Percentiles rank a stretch among this genome's conserved stretches.
These are phyloP conservation scores for Chenopodium formosanum DNA, from an alignment of 148 eudicot species.

Conservation along the genomic window DNA sequence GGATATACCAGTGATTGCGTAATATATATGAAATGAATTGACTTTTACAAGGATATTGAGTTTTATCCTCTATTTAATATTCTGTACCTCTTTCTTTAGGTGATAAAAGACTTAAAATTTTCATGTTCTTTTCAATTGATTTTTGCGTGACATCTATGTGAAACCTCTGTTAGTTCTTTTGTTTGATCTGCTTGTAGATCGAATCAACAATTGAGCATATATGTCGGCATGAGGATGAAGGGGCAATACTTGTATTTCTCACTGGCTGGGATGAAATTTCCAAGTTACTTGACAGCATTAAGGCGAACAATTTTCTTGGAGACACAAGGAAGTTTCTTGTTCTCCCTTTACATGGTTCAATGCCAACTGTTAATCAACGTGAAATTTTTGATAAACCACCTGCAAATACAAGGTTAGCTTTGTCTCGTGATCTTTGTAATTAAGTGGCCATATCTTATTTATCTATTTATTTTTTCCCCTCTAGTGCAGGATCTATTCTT, in stretches of 20 bases:
- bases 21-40: background rate
- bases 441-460: slow-evolving; percentile 1
- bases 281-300: slow-evolving; percentile 71
- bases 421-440: background rate
- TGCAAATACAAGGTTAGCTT: slow-evolving; percentile 49
- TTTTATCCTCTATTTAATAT: background rate
- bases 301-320: slow-evolving; percentile 62
- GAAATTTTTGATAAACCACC: slow-evolving; percentile 96
- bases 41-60: background rate
- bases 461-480: background rate
- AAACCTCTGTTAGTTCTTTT: background rate
- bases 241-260: slow-evolving; percentile 93
- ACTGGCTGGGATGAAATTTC: slow-evolving; percentile 99
- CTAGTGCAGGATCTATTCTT: too few species aligned
- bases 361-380: slow-evolving; percentile 92
- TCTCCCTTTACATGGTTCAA: slow-evolving; percentile 96
- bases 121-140: background rate
- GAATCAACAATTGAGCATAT: slow-evolving; percentile 84
- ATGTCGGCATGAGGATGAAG: slow-evolving; percentile 76
- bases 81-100: background rate
- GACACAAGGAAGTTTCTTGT: slow-evolving; percentile 67
- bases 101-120: background rate
- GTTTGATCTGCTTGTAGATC: slow-evolving; percentile 46
- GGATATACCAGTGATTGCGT: background rate
- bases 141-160: background rate